Evolutionary conservation across 805 yeast species (phyloP), one percentile per base, ranked within the genome.

Genomic region (Candida anglica): DNA sequence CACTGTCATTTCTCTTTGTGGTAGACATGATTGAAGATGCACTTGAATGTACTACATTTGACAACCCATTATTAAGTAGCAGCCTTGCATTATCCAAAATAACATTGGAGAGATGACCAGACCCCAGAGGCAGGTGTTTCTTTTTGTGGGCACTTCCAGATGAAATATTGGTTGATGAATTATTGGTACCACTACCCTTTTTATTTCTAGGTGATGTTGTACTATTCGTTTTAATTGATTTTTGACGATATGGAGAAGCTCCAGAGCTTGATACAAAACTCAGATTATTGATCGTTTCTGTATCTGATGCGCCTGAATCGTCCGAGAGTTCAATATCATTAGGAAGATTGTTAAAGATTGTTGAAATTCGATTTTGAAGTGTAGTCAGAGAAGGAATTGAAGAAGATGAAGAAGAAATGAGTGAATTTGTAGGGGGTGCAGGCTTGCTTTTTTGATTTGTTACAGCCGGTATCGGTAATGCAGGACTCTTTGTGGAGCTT

Each of bases 291-390:
- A 60, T 48, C 1, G 69, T 58, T 15, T 66, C 72, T 27, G 44
- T 43, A 32, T 66, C 72, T 1, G 67, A 60, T 3, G 68, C 69
- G 5, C 25, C 19, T n/a, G 69, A 62, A 40, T 67, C 73, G 33
- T 67, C 73, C 0, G 71, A 64, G 5, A 67, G 44, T 38, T 67
- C 72, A 33, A 67, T 64, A 48, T 67, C 73, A 42, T 67, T 67
- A 10, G 73, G 73, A n/a, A 67, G 46, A 28, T 67, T 67, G 39
- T 63, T 67, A 47, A 67, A 67, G 4, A 66, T 60, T 5, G 69
- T 53, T 2, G 69, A 50, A 9, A 64, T 63, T 21, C 57, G 46
- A 39, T 47, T 58, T 40, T 53, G 63, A 5, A 60, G 44, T n/a
- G 57, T 39, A 10, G 32, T n/a, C 14, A 13, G 19, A 13, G 24